These are phyloP conservation scores for Verbena officinalis DNA, from an alignment of 257 asterid species.

Conservation along the genomic window DNA sequence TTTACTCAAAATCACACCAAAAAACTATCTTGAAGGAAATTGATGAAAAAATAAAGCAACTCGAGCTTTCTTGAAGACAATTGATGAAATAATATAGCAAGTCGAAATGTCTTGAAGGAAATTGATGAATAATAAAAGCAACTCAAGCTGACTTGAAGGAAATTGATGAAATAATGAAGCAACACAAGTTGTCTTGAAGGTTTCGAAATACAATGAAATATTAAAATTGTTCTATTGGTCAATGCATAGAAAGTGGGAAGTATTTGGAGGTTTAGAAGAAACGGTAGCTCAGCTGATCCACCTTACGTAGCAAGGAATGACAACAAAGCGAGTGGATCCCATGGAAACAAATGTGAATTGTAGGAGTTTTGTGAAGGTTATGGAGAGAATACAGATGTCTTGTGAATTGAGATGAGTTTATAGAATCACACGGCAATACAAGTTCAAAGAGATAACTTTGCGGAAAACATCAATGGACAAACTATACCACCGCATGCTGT, in stretches of 20 bases:
- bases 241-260: background rate
- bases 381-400: background rate
- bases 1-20: constrained; percentile 44
- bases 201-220: too few relatives aligned
- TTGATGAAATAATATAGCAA: too few relatives aligned
- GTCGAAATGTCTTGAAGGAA: too few relatives aligned
- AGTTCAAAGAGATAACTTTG: constrained; percentile 80
- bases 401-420: constrained; percentile 41
- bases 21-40: background rate
- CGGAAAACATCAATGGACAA: constrained; percentile 74
- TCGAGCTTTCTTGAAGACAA: background rate
- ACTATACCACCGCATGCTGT: constrained; percentile 86
- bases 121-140: too few relatives aligned
- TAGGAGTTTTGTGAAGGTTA: background rate
- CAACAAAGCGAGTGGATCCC: constrained; percentile 73
- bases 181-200: too few relatives aligned
- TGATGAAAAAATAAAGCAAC: constrained; percentile 8
- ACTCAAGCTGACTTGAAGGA: too few relatives aligned
- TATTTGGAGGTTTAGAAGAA: constrained; percentile 8
- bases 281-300: constrained; percentile 57
- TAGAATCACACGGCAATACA: constrained; percentile 94
- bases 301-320: constrained; percentile 80
- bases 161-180: too few relatives aligned
- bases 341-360: constrained; percentile 41
- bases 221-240: background rate